These are phyloP conservation scores for Pleodorina starrii DNA, from an alignment of 139 green algal genomes.

Conservation along the genomic window DNA sequence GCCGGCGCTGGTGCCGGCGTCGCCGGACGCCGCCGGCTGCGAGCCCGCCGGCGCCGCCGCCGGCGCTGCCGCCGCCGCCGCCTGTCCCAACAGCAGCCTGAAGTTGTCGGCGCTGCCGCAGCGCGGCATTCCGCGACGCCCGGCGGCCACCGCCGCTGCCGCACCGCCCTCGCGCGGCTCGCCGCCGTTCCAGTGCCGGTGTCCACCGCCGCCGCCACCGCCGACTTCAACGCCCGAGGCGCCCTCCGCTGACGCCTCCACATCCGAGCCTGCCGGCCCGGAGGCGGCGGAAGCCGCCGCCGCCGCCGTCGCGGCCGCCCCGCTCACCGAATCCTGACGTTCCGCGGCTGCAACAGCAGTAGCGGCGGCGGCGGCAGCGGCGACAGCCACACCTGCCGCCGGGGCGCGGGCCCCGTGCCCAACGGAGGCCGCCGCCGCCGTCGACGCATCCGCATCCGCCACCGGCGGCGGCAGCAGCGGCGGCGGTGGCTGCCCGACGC, in stretches of 20 bases:
- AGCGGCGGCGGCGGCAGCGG: neutral
- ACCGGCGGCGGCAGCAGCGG: neutral
- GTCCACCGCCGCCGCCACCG: neutral
- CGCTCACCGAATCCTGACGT: neutral
- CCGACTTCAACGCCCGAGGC: neutral
- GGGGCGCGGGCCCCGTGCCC: too few species aligned
- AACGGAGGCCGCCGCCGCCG: neutral
- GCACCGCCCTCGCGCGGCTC: too few species aligned
- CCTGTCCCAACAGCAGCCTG: neutral
- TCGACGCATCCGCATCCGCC: neutral
- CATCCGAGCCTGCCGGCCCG: neutral
- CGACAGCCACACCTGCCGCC: neutral
- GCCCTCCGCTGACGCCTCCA: neutral
- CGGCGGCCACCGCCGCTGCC: neutral
- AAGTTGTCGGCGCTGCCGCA: conserved; percentile 45
- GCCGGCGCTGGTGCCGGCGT: neutral
- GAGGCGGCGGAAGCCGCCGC: neutral
- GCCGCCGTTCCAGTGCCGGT: too few species aligned
- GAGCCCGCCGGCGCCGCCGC: neutral
- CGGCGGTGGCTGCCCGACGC: neutral
- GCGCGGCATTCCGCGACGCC: neutral
- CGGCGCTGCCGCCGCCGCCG: conserved; percentile 45
- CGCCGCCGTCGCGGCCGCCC: neutral
- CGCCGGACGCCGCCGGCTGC: neutral
- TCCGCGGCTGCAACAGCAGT: neutral